Evolutionary conservation across 306 rosid genomes (phyloP), one percentile per base, ranked within the genome.

Genomic region (Sesbania bispinosa): DNA sequence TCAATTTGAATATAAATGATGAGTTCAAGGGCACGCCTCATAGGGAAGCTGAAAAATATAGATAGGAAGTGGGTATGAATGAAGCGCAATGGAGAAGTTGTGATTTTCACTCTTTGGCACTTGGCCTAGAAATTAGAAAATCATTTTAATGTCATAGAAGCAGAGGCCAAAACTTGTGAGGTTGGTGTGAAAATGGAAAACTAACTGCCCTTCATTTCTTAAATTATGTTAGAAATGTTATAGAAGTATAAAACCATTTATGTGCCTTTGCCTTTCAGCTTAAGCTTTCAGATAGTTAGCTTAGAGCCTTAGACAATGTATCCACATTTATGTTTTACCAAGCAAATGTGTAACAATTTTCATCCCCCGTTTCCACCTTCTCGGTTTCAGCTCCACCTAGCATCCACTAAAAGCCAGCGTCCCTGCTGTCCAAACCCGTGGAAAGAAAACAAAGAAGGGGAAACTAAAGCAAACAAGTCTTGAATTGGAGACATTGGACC

Each of bases 241-340:
- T 39, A 38, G 30, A 53, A 36, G 10, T 7, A 58, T 13, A 11
- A 72, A 30, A 47, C 39, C 36, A 61, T 14, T 5, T 6, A 61
- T 29, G 45, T 5, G 10, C 16, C 41, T 27, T 8, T 1, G 0
- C 20, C 5, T 41, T 0, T 10, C 1, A 16, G 5, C 20, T 45
- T 43, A 27, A 42, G 9, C 54, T 64, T 7, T 26, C 10, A 5
- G 39, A 43, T 14, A 39, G n/a, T 14, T 43, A 41, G 2, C 24
- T 43, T 42, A 45, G 42, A 65, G 55, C 1, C 24, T 43, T 42
- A 45, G 42, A 65, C 38, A 65, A 65, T 6, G 4, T 1, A 51
- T 47, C 77, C 5, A 60, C 69, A 60, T 60, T 67, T 47, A 20
- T 7, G 33, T 20, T 67, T 50, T 48, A 67, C 33, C 4, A 33